Evolutionary conservation across 352 stramenopile species (phyloP).

Genomic region (Pythium brachiatum): DNA sequence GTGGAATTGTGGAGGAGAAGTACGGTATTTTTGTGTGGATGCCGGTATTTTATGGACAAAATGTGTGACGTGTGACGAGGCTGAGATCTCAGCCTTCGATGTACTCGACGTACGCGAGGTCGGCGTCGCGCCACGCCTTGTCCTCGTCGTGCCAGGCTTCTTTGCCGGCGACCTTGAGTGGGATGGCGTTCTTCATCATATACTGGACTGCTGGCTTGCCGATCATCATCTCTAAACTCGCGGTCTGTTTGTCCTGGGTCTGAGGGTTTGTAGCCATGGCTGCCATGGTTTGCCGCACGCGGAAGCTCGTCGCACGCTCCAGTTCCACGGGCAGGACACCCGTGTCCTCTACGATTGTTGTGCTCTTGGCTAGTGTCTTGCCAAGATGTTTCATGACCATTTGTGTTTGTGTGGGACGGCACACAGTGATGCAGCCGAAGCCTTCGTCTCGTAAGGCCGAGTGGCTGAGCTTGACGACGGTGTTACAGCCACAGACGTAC

Average conservation of each 20-base stretch:
- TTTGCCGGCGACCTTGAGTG: conserved; percentile 50
- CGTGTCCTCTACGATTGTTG: conserved; percentile 70
- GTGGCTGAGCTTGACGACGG: conserved; percentile 76
- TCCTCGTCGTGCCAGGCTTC: conserved; percentile 65
- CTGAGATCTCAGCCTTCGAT: conserved; percentile 34
- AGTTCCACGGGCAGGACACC: conserved; percentile 65
- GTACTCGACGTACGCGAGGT: conserved; percentile 76
- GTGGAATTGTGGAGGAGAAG: too few species aligned
- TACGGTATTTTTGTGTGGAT: neutral
- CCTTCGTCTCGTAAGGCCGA: conserved; percentile 60
- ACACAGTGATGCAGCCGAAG: conserved; percentile 69
- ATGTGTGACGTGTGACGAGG: conserved; percentile 12
- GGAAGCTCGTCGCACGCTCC: conserved; percentile 63
- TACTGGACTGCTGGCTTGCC: conserved; percentile 66
- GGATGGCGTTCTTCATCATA: conserved; percentile 53
- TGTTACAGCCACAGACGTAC: conserved; percentile 79
- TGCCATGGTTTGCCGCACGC: conserved; percentile 49
- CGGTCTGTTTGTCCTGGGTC: conserved; percentile 23
- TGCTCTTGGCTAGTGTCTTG: conserved; percentile 51
- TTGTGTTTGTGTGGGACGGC: conserved; percentile 58
- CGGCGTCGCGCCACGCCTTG: conserved; percentile 55
- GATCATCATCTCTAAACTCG: conserved; percentile 66
- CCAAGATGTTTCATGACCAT: conserved; percentile 75
- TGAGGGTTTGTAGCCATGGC: conserved; percentile 13
- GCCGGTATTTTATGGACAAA: conserved; percentile 3